Evolutionary conservation across 208 protist species (phyloP).

Genomic region (Crithidia brevicula): DNA sequence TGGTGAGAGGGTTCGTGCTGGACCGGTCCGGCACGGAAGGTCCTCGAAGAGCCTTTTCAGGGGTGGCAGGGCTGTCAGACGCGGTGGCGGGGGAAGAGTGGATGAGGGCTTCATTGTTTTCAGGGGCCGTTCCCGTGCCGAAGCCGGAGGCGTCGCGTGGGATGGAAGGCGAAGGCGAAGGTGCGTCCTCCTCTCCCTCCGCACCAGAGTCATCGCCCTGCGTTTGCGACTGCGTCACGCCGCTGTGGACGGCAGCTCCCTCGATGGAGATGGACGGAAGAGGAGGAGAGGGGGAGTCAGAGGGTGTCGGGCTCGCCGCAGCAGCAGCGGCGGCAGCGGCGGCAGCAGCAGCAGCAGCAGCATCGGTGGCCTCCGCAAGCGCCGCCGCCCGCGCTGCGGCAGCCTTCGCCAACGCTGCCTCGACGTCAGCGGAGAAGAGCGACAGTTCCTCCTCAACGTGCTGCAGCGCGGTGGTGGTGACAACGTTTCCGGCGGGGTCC

Average conservation of each 20-base stretch:
- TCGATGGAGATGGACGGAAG: background rate
- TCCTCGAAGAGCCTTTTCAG: background rate
- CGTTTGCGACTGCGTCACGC: too few relatives aligned
- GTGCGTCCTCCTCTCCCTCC: background rate
- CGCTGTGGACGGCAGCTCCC: too few relatives aligned
- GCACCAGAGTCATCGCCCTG: too few relatives aligned
- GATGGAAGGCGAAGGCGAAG: background rate
- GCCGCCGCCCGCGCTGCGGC: slow-evolving; percentile 1
- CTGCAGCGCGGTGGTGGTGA: slow-evolving; percentile 49
- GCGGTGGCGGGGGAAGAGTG: background rate
- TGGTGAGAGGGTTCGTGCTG: slow-evolving; percentile 16
- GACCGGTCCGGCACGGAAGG: background rate
- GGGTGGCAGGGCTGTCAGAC: slow-evolving; percentile 7
- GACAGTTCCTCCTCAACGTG: slow-evolving; percentile 63
- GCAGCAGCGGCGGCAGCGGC: background rate
- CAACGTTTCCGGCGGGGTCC: slow-evolving; percentile 54
- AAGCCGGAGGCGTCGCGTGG: background rate
- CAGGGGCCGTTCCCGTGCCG: background rate
- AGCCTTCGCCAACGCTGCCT: slow-evolving; percentile 4
- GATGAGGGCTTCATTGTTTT: background rate
- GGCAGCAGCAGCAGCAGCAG: background rate
- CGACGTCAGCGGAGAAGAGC: slow-evolving; percentile 27
- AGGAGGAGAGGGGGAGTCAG: slow-evolving; percentile 12
- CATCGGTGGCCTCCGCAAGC: background rate
- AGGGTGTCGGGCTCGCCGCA: background rate